phyloP scores from a whole-genome alignment of 2,329 filamentous ascomycete genomes.

The Aureobasidium musti region DNA sequence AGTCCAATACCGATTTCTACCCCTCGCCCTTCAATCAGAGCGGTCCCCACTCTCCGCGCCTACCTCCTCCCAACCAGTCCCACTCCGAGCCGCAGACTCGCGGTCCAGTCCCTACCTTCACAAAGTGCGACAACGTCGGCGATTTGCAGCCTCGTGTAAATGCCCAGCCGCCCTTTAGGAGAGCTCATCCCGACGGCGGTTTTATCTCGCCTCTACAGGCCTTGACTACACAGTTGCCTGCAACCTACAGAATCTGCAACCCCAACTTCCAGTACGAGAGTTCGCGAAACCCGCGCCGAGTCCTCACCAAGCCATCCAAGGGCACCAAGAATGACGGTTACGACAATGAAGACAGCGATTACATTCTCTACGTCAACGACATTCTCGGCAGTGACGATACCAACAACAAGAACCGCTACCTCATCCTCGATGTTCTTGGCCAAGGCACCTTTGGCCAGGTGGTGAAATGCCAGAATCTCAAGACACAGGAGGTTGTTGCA shows the following conservation, averaged over 20 bases:
- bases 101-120: constrained; percentile 83
- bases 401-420: constrained; percentile 97
- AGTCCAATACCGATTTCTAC: constrained; percentile 52
- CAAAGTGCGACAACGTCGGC: constrained; percentile 68
- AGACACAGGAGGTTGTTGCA: constrained; percentile 96
- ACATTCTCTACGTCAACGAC: constrained; percentile 98
- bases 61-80: constrained; percentile 26
- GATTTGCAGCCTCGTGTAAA: constrained; percentile 85
- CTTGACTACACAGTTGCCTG: constrained; percentile 85
- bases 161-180: constrained; percentile 81
- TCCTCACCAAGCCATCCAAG: constrained; percentile 97
- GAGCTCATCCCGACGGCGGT: constrained; percentile 93
- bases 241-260: constrained; percentile 98
- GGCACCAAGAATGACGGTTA: constrained; percentile 98
- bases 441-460: constrained; percentile 99
- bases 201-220: constrained; percentile 98
- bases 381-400: constrained; percentile 97
- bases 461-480: constrained; percentile 97
- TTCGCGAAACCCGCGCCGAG: constrained; percentile 89
- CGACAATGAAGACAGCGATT: constrained; percentile 98
- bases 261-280: constrained; percentile 98
- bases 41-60: constrained; percentile 29
- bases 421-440: constrained; percentile 94
- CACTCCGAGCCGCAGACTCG: constrained; percentile 40
- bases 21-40: constrained; percentile 43